Conservation (phyloP, 768 basidiomycete species). For the Lactarius psammicola region DNA sequence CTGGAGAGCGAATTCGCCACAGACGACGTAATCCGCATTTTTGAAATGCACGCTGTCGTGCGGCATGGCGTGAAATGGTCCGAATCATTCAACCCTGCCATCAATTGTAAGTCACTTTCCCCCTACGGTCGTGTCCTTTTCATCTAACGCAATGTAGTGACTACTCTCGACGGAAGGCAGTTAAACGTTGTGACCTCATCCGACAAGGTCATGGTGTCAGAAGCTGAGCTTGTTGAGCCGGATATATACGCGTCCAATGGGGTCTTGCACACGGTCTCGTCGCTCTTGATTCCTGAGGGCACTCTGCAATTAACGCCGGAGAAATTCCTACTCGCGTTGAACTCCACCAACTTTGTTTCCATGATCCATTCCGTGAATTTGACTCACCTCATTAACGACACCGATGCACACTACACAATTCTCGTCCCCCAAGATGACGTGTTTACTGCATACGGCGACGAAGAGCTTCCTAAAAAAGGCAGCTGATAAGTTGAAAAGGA, state of each 20-base stretch:
- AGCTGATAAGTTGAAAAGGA: constrained; percentile 65
- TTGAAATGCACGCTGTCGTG: constrained; percentile 74
- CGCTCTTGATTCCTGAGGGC: constrained; percentile 73
- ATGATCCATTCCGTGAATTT: constrained; percentile 84
- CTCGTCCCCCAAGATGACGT: constrained; percentile 91
- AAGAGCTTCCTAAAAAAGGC: constrained; percentile 60
- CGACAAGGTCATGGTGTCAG: constrained; percentile 55
- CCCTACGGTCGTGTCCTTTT: background rate
- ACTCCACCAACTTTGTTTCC: constrained; percentile 88
- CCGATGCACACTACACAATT: constrained; percentile 73
- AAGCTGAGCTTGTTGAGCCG: constrained; percentile 60
- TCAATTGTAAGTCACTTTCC: constrained; percentile 51
- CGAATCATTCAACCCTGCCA: constrained; percentile 52
- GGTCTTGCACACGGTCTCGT: constrained; percentile 86
- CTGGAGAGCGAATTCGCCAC: constrained; percentile 85
- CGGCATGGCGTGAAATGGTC: constrained; percentile 62
- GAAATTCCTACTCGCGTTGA: constrained; percentile 89
- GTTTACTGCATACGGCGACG: constrained; percentile 52
- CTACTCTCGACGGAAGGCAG: constrained; percentile 61
- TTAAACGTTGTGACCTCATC: constrained; percentile 58
- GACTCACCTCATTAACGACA: constrained; percentile 64
- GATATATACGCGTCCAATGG: constrained; percentile 95
- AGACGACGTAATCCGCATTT: constrained; percentile 73
- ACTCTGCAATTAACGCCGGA: constrained; percentile 85
- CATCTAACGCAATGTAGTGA: constrained; percentile 49